phyloP scores from a whole-genome alignment of 106 monocot genomes.

The Dioscorea dumetorum region DNA sequence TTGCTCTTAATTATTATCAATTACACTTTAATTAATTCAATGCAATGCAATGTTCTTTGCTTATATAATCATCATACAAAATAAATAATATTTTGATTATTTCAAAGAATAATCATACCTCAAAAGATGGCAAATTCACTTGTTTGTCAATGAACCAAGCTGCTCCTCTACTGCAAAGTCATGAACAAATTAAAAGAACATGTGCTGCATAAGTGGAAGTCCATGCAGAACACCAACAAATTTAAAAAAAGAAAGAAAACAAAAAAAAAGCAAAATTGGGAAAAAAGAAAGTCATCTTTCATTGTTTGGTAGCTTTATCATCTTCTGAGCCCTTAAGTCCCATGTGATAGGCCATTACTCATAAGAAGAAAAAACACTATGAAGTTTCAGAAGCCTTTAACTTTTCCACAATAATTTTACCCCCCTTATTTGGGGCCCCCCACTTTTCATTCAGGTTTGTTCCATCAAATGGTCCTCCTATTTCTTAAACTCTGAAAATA shows the following conservation, averaged over 20 bases:
- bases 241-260: no score
- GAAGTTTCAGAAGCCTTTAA: constrained; percentile 28
- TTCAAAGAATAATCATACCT: constrained; percentile 24
- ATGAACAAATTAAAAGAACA: constrained; percentile 3
- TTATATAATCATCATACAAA: background rate
- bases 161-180: constrained; percentile 37
- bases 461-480: constrained; percentile 3
- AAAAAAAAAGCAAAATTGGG: background rate
- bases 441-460: constrained; percentile 20
- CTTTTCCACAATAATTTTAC: constrained; percentile 11
- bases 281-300: constrained; percentile 41
- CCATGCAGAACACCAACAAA: constrained; percentile 8
- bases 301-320: constrained; percentile 37
- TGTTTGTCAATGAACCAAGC: constrained; percentile 44
- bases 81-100: background rate
- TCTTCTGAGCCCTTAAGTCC: constrained; percentile 3
- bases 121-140: constrained; percentile 13
- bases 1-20: background rate
- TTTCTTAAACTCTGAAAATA: no score
- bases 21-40: background rate
- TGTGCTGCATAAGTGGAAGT: constrained; percentile 26
- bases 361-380: constrained; percentile 19
- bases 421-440: background rate
- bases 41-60: background rate
- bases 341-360: constrained; percentile 43